phyloP scores from a whole-genome alignment of 2,329 filamentous ascomycete genomes.

The Fusarium coicis region DNA sequence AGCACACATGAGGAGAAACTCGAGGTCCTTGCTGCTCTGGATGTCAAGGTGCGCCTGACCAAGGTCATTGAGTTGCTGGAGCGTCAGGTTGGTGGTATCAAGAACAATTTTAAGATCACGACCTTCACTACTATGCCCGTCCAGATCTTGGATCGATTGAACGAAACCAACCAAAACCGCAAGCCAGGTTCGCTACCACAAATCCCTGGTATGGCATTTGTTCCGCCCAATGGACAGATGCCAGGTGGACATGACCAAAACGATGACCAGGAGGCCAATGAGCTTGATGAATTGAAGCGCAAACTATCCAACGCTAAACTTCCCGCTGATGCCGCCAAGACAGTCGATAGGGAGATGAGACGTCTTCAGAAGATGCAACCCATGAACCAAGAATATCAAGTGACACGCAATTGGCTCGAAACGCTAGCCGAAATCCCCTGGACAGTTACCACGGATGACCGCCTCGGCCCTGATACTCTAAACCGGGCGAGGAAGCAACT shows the following conservation, averaged over 20 bases:
- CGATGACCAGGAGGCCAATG: constrained; percentile 85
- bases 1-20: constrained; percentile 92
- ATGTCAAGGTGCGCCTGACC: constrained; percentile 80
- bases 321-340: constrained; percentile 84
- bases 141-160: constrained; percentile 67
- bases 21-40: constrained; percentile 82
- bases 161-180: constrained; percentile 51
- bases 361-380: constrained; percentile 95
- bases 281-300: constrained; percentile 91
- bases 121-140: constrained; percentile 75
- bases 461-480: constrained; percentile 83
- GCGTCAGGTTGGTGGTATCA: constrained; percentile 83
- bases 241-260: constrained; percentile 62
- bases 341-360: constrained; percentile 90
- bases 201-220: constrained; percentile 54
- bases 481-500: constrained; percentile 85
- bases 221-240: constrained; percentile 48
- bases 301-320: constrained; percentile 84
- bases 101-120: constrained; percentile 87
- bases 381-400: constrained; percentile 94
- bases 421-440: constrained; percentile 95
- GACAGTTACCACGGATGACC: constrained; percentile 85
- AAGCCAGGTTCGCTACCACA: constrained; percentile 47
- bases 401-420: constrained; percentile 92
- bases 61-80: constrained; percentile 86